Evolutionary conservation across 108 stramenopile species (phyloP), one percentile per base, ranked within the genome.

Genomic region (Skeletonema potamos): DNA sequence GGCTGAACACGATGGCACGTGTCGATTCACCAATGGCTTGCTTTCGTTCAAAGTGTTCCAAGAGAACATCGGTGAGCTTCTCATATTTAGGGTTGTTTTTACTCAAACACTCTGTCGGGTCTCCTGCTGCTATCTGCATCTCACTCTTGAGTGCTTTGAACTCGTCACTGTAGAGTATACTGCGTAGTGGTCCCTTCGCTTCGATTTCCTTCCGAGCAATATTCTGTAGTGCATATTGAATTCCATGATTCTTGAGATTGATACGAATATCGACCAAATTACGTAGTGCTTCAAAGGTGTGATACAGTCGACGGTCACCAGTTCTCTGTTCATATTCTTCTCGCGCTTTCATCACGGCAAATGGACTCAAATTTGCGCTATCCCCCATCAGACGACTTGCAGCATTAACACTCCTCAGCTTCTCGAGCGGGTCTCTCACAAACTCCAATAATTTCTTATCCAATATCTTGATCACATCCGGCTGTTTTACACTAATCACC

Each of bases 1-100:
- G 87, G 2, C 91, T 82, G 81, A 98, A 98, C 4, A 98, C 92
- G 64, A 98, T 98, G 3, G 82, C 93, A 11, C 94, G 82, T 5
- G 92, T 86, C 3, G 85, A 81, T 63, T 72, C 43, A 24, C 54
- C 58, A 22, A 48, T 61, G 7, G 88, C 85, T 33, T 70, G 26
- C 22, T 81, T 75, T 29, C 90, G 78, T 27, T 71, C 71, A 81
- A 97, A 97, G 56, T 97, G 96, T 33, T 89, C 88, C 12, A 68
- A 54, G 54, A 97, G 80, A 15, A 96, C 64, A 55, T 94, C 91
- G 10, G 68, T 64, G 5, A 97, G 76, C 59, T 92, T 95, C 54
- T 59, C 24, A 20, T 93, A 68, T 62, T 97, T 97, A 4, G 96
- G 96, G 54, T 92, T 88, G 69, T 88, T 85, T 10, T 63, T 51